phyloP scores from a whole-genome alignment of 2,329 filamentous ascomycete genomes.

The Didymella pomorum region DNA sequence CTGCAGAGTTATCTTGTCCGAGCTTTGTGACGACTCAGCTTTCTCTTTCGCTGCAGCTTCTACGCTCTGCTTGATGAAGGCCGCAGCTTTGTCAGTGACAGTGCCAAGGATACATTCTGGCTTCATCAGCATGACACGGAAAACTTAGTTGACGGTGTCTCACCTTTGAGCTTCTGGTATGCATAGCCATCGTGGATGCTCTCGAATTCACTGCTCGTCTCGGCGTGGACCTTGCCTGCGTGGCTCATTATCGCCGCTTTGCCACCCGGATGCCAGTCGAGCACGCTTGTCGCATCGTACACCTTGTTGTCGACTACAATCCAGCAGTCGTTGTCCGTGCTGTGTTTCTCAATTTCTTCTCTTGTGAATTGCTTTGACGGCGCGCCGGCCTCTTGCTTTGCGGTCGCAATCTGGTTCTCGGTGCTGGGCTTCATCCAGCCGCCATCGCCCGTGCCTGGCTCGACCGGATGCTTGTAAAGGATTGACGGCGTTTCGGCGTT shows the following conservation, averaged over 20 bases:
- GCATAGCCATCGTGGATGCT: slow-evolving; percentile 62
- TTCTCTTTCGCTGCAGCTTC: slow-evolving; percentile 53
- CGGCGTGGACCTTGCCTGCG: slow-evolving; percentile 59
- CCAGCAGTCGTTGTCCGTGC: slow-evolving; percentile 57
- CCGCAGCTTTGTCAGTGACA: slow-evolving; percentile 59
- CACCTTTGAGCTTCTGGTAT: slow-evolving; percentile 57
- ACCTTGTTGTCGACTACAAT: slow-evolving; percentile 71
- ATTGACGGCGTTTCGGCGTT: slow-evolving; percentile 42
- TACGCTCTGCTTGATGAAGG: slow-evolving; percentile 57
- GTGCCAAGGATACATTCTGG: slow-evolving; percentile 60
- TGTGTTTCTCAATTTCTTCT: slow-evolving; percentile 59
- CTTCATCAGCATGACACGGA: background rate
- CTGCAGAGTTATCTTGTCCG: slow-evolving; percentile 50
- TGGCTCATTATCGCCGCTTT: slow-evolving; percentile 59
- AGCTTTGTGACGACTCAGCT: slow-evolving; percentile 35
- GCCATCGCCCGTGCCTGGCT: slow-evolving; percentile 56
- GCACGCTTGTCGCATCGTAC: slow-evolving; percentile 70
- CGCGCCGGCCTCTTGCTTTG: slow-evolving; percentile 55
- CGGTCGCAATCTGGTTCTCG: slow-evolving; percentile 56
- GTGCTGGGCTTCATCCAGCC: slow-evolving; percentile 63
- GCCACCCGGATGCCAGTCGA: slow-evolving; percentile 66
- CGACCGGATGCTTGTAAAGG: slow-evolving; percentile 40
- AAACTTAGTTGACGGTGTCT: slow-evolving; percentile 22
- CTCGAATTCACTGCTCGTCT: slow-evolving; percentile 60
- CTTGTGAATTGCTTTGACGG: slow-evolving; percentile 62